Conservation (phyloP, 805 yeast genomes). For the Schwanniomyces yamadae region DNA sequence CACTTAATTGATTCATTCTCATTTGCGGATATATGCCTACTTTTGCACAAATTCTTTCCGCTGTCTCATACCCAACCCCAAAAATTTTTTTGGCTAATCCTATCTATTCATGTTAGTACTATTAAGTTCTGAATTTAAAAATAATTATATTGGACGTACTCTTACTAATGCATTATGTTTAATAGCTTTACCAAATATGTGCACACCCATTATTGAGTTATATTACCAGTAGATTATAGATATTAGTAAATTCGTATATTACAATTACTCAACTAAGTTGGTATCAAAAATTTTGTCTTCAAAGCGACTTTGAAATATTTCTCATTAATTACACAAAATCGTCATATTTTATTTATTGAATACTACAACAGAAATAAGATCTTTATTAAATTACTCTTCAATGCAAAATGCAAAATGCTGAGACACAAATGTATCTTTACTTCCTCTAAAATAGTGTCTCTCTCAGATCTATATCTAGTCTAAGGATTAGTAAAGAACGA, state of each 20-base stretch:
- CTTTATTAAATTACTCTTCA: no score
- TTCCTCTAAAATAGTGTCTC: no score
- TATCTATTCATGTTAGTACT: constrained; percentile 24
- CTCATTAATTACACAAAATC: no score
- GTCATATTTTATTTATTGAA: no score
- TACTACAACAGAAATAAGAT: no score
- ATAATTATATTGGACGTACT: constrained; percentile 16
- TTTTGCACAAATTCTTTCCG: constrained; percentile 76
- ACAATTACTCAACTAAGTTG: no score
- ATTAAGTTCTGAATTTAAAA: not conserved
- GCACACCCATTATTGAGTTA: constrained; percentile 39
- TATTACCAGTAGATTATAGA: no score
- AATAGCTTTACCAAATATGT: constrained; percentile 44
- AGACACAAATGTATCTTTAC: no score
- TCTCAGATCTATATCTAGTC: constrained; percentile 54
- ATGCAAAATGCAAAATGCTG: no score
- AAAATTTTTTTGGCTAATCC: constrained; percentile 82
- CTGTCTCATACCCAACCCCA: constrained; percentile 78
- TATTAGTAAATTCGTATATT: no score
- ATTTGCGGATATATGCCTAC: constrained; percentile 89
- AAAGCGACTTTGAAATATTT: no score
- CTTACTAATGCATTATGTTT: constrained; percentile 42
- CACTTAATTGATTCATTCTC: constrained; percentile 91
- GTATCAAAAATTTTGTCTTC: no score
- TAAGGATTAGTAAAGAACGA: constrained; percentile 69